Conservation (phyloP, 352 stramenopile species). For the Stephanocyclus meneghinianus region DNA sequence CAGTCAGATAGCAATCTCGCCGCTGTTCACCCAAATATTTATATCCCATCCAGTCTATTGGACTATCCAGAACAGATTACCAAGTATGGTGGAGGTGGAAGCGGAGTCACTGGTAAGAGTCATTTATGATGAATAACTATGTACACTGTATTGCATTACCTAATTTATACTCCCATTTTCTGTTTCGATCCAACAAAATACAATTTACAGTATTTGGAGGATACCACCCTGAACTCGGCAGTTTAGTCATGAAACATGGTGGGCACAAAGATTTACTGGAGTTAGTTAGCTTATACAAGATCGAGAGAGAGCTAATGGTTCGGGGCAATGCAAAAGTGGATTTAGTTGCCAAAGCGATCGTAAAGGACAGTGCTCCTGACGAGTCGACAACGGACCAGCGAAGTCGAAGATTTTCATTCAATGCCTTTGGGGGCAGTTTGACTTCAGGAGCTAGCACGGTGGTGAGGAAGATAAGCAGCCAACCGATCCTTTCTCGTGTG, state of each 20-base stretch:
- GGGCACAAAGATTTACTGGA: slow-evolving; percentile 72
- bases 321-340: slow-evolving; percentile 31
- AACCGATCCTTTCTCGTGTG: neutral
- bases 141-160: slow-evolving; percentile 19
- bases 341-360: neutral
- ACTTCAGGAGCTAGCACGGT: neutral
- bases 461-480: neutral
- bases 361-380: neutral
- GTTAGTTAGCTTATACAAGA: slow-evolving; percentile 65
- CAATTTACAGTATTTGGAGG: slow-evolving; percentile 63
- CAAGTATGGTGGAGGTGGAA: slow-evolving; percentile 53
- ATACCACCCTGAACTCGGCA: slow-evolving; percentile 58
- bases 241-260: slow-evolving; percentile 80
- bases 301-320: slow-evolving; percentile 59
- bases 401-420: no score
- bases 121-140: neutral
- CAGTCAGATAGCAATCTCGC: slow-evolving; percentile 54
- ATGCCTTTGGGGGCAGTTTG: neutral
- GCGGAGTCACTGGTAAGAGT: slow-evolving; percentile 22
- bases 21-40: slow-evolving; percentile 70
- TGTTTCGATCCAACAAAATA: neutral
- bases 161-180: neutral
- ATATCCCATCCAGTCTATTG: slow-evolving; percentile 47
- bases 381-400: no score
- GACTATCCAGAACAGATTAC: slow-evolving; percentile 35